Evolutionary conservation across 176 grass and related monocot species (phyloP).

Genomic region (Tillandsia leiboldiana): DNA sequence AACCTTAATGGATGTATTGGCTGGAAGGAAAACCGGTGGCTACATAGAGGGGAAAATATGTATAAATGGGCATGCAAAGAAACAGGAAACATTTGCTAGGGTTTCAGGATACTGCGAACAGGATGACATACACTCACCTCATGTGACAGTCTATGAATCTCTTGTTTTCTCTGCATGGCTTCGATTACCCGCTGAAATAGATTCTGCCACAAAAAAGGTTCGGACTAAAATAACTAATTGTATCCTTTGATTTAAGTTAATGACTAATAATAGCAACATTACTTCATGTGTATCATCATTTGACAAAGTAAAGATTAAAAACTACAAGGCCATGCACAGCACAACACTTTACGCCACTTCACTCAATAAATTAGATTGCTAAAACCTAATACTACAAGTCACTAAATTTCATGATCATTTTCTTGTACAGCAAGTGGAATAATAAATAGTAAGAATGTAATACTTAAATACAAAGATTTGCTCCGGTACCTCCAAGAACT

Average conservation of each 20-base stretch:
- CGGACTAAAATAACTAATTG: not conserved
- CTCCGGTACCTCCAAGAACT: too few relatives aligned
- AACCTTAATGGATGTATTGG: conserved; percentile 90
- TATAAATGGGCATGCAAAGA: conserved; percentile 82
- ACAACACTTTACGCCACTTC: too few relatives aligned
- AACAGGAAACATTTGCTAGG: conserved; percentile 90
- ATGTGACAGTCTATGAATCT: conserved; percentile 75
- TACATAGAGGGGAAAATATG: conserved; percentile 71
- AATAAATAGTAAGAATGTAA: too few relatives aligned
- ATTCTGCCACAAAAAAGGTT: conserved; percentile 56
- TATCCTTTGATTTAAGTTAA: not conserved
- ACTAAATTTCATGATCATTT: too few relatives aligned
- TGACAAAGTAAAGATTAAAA: too few relatives aligned
- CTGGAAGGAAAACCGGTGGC: conserved; percentile 79
- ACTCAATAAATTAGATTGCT: too few relatives aligned
- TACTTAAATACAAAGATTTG: too few relatives aligned
- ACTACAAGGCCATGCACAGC: too few relatives aligned
- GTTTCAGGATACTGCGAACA: conserved; percentile 95
- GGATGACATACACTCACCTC: conserved; percentile 89
- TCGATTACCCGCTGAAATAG: conserved; percentile 47
- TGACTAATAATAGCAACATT: not conserved
- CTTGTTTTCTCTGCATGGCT: conserved; percentile 83
- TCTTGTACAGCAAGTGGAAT: too few relatives aligned
- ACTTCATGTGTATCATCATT: too few relatives aligned
- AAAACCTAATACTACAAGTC: too few relatives aligned